These are phyloP conservation scores for Phytopythium kandeliae DNA, from an alignment of 352 stramenopile species.

Conservation along the genomic window DNA sequence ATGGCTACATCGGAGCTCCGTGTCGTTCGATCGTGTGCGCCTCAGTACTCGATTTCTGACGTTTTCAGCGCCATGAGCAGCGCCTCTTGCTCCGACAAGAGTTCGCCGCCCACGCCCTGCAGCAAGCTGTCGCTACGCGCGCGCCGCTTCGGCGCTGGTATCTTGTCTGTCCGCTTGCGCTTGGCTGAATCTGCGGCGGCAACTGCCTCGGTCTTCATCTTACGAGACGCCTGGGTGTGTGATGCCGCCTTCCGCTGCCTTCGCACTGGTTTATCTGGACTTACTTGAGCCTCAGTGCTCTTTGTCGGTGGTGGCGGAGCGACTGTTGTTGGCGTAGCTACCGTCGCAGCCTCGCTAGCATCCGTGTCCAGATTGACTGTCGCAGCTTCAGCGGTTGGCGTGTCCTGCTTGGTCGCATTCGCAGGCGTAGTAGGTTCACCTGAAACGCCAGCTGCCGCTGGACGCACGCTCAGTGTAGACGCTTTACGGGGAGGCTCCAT, in stretches of 20 bases:
- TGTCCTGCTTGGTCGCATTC: background rate
- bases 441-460: background rate
- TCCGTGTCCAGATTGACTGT: background rate
- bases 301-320: background rate
- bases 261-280: background rate
- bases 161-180: background rate
- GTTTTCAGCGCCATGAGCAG: slow-evolving; percentile 30
- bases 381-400: background rate
- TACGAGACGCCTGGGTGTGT: background rate
- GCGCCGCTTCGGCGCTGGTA: background rate
- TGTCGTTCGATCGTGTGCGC: background rate
- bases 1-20: too few species aligned
- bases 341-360: background rate
- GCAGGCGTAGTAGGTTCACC: background rate
- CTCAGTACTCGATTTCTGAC: slow-evolving; percentile 38
- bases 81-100: slow-evolving; percentile 28
- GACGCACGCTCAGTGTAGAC: background rate
- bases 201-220: background rate
- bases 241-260: background rate
- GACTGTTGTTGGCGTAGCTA: background rate
- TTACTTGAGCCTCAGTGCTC: background rate
- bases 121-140: slow-evolving; percentile 3
- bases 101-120: slow-evolving; percentile 6
- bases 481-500: background rate
- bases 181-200: background rate